These are phyloP conservation scores for Mucor saturninus DNA, from an alignment of 371 early-diverging fungal genomes.

Conservation along the genomic window DNA sequence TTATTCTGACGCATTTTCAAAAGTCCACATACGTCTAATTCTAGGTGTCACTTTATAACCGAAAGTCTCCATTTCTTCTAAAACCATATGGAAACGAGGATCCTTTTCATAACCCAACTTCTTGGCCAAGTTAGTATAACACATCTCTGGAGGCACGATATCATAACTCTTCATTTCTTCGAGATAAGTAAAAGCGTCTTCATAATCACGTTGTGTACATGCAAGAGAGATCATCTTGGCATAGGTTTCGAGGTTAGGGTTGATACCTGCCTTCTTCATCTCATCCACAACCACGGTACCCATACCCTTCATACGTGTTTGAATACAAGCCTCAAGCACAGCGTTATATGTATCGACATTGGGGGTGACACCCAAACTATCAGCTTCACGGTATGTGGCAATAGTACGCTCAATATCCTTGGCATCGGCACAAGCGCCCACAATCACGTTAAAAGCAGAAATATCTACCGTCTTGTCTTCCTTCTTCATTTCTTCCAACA, in stretches of 20 bases:
- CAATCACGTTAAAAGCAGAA: slow-evolving; percentile 66
- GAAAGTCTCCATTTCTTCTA: slow-evolving; percentile 76
- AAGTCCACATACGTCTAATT: slow-evolving; percentile 19
- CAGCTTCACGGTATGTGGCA: slow-evolving; percentile 59
- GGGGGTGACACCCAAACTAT: slow-evolving; percentile 49
- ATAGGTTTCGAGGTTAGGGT: slow-evolving; percentile 64
- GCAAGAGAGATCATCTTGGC: slow-evolving; percentile 60
- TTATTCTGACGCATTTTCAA: slow-evolving; percentile 3
- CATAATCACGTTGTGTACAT: slow-evolving; percentile 65
- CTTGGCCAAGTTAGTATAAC: slow-evolving; percentile 60
- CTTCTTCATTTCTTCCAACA: slow-evolving; percentile 54
- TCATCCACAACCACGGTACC: slow-evolving; percentile 64
- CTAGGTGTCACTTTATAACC: slow-evolving; percentile 44
- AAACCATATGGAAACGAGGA: slow-evolving; percentile 67
- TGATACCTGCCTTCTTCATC: slow-evolving; percentile 57
- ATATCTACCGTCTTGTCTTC: slow-evolving; percentile 60
- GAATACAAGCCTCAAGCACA: slow-evolving; percentile 63
- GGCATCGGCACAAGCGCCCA: slow-evolving; percentile 59
- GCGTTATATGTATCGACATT: slow-evolving; percentile 67
- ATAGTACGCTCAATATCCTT: slow-evolving; percentile 60
- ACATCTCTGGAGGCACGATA: slow-evolving; percentile 63
- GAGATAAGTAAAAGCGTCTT: slow-evolving; percentile 77
- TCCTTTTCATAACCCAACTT: slow-evolving; percentile 71
- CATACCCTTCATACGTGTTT: slow-evolving; percentile 55
- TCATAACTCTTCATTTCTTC: slow-evolving; percentile 78